A percentile compares a stretch with the other conserved stretches of the same genome.
Evolutionary conservation across 2,329 filamentous ascomycete genomes (phyloP).

Genomic region (Epichloe aotearoae): DNA sequence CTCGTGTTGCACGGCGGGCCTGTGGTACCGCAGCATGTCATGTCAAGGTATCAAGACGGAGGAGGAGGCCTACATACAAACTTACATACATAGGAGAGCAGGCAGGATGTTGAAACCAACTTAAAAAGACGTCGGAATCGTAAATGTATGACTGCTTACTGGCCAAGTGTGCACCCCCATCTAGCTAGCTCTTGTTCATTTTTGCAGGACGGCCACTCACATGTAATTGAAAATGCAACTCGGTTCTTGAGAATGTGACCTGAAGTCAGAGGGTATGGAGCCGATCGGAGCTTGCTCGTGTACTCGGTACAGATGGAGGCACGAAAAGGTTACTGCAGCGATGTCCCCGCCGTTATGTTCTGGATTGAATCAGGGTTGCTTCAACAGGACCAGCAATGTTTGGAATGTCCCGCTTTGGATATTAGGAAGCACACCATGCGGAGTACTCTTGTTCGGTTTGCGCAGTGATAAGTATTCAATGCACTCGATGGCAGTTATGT

Average conservation of each 20-base stretch:
- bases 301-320: not conserved
- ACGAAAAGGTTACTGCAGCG: not conserved
- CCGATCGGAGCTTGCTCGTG: not conserved
- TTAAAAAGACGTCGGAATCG: not conserved
- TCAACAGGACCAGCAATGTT: not conserved
- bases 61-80: not conserved
- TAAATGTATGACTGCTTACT: not conserved
- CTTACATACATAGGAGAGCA: too few relatives aligned
- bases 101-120: not conserved
- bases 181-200: not conserved
- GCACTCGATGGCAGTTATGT: too few relatives aligned
- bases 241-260: not conserved
- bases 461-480: too few relatives aligned
- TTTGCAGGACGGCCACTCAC: not conserved
- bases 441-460: not conserved
- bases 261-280: not conserved
- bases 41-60: not conserved
- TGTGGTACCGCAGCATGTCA: not conserved
- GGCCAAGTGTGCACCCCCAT: not conserved
- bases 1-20: not conserved
- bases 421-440: not conserved
- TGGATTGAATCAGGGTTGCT: not conserved
- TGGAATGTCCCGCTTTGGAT: not conserved
- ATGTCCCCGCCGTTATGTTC: not conserved
- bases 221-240: not conserved